Base-by-base conservation (phyloP, 2,329 filamentous ascomycete genomes). In the Penicillium sp. region DNA sequence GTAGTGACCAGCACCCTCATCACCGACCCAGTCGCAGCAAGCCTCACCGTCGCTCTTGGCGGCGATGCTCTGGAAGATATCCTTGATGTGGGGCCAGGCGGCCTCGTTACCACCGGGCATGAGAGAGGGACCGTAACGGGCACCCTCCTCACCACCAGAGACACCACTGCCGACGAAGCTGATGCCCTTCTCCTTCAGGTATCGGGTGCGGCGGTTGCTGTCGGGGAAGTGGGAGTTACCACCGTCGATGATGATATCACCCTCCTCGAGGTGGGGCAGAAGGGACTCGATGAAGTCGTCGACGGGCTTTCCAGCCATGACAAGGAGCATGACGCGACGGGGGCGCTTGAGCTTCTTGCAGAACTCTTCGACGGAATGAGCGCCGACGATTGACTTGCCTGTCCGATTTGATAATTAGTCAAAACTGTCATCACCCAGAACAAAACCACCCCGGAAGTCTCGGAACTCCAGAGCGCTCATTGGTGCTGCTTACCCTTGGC, bases 151-250 rank as follows among this genome's bases (percentile, higher is more conserved):
- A 85, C 95, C 95, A 84, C 95, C 95, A 71, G 95, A 99, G 70
- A 99, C 95, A 90, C 95, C 95, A 75, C 90, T 91, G 77, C 95
- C 95, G 79, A 99, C 93, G 79, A 97, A 99, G 76, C 91, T 90
- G 81, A 99, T 91, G 74, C 92, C 91, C 90, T 98, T 98, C 75
- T 79, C 73, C 55, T 84, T 82, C 66, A 98, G 89, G 85, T 97
- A 97, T 82, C 91, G 85, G 81, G 92, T 93, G 77, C 95, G 92
- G 83, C 95, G 93, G 89, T 97, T 98, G 84, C 92, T 94, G 85
- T 98, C 95, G 77, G 95, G 95, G 89, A 91, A 99, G 86, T 98
- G 95, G 70, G 94, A 98, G 90, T 99, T 98, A 75, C 93, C 95
- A 80, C 95, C 95, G 78, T 99, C 95, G 76, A 99, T 98, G 86